Evolutionary conservation across 139 green algal species (phyloP).

Genomic region (Zygnema cylindricum): DNA sequence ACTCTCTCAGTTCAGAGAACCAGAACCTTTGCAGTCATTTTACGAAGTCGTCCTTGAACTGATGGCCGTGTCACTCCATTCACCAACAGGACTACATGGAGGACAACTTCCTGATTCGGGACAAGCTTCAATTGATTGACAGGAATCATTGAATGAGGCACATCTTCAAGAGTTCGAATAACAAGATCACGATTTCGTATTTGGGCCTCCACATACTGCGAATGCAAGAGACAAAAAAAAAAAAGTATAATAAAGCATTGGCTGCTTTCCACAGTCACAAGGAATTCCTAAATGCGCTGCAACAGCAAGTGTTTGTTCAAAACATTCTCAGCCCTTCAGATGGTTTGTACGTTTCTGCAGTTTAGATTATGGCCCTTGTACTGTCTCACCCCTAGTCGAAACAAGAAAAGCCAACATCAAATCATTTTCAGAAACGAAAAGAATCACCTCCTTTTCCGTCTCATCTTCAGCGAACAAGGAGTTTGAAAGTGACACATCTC

Average conservation of each 20-base stretch:
- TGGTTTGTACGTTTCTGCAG: too few relatives aligned
- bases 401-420: too few relatives aligned
- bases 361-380: too few relatives aligned
- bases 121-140: background rate
- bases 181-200: background rate
- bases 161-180: background rate
- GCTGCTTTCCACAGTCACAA: background rate
- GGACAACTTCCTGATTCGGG: background rate
- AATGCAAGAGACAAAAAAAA: background rate
- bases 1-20: too few relatives aligned
- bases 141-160: background rate
- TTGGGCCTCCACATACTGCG: slow-evolving; percentile 22
- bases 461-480: slow-evolving; percentile 2
- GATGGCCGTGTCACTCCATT: slow-evolving; percentile 8
- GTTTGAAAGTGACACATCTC: background rate
- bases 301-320: too few relatives aligned
- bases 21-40: slow-evolving; percentile 17
- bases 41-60: background rate
- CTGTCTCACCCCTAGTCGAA: too few relatives aligned
- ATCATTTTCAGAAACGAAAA: too few relatives aligned
- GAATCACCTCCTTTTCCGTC: slow-evolving; percentile 14
- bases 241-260: background rate
- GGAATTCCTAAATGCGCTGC: too few relatives aligned
- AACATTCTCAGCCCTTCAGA: too few relatives aligned
- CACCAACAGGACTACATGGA: slow-evolving; percentile 5